Evolutionary conservation across 2,329 filamentous ascomycete species (phyloP), one percentile per base, ranked within the genome.

Genomic region (Mariannaea elegans): DNA sequence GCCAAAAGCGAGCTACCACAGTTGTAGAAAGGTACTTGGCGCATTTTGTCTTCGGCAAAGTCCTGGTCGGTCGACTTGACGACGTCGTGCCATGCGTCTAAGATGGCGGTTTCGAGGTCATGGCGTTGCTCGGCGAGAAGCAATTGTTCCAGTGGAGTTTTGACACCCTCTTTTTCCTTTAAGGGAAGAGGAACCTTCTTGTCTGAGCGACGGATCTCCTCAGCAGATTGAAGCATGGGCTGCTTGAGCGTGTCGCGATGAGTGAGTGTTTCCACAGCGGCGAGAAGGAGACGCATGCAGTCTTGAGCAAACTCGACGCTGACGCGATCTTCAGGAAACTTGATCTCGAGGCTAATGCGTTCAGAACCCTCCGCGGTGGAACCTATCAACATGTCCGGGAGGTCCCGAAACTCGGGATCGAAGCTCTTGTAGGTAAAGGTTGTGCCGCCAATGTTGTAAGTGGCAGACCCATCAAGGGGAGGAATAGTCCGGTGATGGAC

Each of bases 1-100:
- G 83, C 78, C 39, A 85, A 74, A 19, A 84, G 73, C 2, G 81
- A 81, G 7, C 79, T 80, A 72, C 81, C 82, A 12, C 84, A 76
- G 45, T 83, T 78, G 66, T 81, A 85, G 68, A 85, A 85, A 0
- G 80, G 77, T 0, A 81, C 78, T 2, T 77, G 76, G 31, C 79
- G 77, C 4, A 82, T 72, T 41, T 81, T 73, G 1, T 71, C 70
- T n/a, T 79, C 74, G 0, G 80, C 73, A 0, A 82, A 74, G 8
- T 75, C 75, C 3, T 80, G 67, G 0, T 72, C 63, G 0, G 75
- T 65, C 0, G 80, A 76, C 24, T 80, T 76, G 6, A 85, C 74
- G 3, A 81, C 72, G 3, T 77, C 69, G 2, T 76, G 72, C 83
- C 83, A 85, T 0, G 78, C 77, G 0, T 74, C 66, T 1, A 76